These are phyloP conservation scores for Dendrobium officinale DNA, from an alignment of 106 monocot species.

Conservation along the genomic window DNA sequence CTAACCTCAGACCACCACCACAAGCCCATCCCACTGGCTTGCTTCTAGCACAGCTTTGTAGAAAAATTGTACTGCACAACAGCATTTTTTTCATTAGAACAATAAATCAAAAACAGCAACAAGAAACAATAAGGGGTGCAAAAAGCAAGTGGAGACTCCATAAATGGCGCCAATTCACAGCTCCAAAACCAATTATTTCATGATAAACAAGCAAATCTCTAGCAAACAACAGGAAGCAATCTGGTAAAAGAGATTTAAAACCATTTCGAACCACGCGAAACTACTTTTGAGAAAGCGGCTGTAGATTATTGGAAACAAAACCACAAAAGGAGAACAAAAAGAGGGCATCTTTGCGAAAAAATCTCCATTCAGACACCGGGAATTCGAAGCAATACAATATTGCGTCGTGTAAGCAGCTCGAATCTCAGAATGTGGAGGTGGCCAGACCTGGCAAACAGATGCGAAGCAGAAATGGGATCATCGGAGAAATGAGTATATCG, in stretches of 20 bases:
- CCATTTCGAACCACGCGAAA: too few species aligned
- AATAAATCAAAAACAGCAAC: not conserved
- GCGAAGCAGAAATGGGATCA: not conserved
- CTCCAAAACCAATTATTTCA: not conserved
- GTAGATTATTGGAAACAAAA: too few species aligned
- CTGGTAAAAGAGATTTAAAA: too few species aligned
- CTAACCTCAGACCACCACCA: not conserved
- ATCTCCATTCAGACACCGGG: not conserved
- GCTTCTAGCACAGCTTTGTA: not conserved
- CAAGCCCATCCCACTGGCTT: not conserved
- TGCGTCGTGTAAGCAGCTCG: not conserved
- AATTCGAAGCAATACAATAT: not conserved
- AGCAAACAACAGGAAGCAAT: too few species aligned
- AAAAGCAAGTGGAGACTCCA: not conserved
- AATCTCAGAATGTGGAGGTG: too few species aligned
- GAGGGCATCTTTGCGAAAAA: not conserved
- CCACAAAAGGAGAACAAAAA: not conserved
- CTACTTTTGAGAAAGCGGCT: too few species aligned
- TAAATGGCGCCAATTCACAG: not conserved
- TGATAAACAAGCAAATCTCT: not conserved
- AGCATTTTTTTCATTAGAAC: not conserved
- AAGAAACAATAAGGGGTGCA: not conserved
- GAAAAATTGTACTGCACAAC: not conserved
- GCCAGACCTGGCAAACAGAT: not conserved
- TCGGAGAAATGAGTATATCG: not conserved